Base-by-base conservation (phyloP, 2,329 filamentous ascomycete species). In the Metarhizium guizhouense region DNA sequence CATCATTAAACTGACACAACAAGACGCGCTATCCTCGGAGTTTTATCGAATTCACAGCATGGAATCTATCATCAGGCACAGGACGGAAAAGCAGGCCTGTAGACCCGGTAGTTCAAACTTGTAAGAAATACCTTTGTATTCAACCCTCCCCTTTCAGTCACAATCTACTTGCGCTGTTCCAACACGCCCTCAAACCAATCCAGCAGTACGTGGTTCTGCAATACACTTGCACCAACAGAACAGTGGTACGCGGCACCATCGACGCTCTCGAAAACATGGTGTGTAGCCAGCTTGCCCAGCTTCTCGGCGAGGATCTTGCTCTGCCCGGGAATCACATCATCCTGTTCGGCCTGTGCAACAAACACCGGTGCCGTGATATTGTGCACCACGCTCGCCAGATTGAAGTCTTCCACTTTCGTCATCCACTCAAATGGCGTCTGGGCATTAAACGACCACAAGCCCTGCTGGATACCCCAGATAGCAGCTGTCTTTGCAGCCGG, bases 381-480 rank as follows among this genome's bases (percentile, higher is more conserved):
- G 16, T 59, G 47, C 6, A 57, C 52, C 3, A 65, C 55, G 0
- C 55, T 50, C 7, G 59, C 54, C 14, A 65, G 36, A 2, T 48
- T 62, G 56, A 61, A 64, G 13, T 57, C 32, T n/a, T 60, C 54
- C 6, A 52, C 34, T 13, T 47, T 11, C n/a, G 47, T 55, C n/a
- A 60, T 42, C 51, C 56, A 65, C 29, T 63, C 59, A 20, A 57
- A 61, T 4, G 62, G 55, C 1, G 60, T 61, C 32, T 53, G 42
- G 3, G 56, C 56, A 45, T 64, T 63, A 57, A 65, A 66, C 0
- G 58, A 55, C 63, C 62, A 65, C 16, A 64, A 52, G 6, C 63
- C 63, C 34, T 65, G 63, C n/a, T 58, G 55, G 3, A 65, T 51
- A 20, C 55, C 63, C 60, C 63, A 65, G 11, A 58, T 57, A 2